phyloP scores from a whole-genome alignment of 176 grass and related monocot species.

The Raddia guianensis region DNA sequence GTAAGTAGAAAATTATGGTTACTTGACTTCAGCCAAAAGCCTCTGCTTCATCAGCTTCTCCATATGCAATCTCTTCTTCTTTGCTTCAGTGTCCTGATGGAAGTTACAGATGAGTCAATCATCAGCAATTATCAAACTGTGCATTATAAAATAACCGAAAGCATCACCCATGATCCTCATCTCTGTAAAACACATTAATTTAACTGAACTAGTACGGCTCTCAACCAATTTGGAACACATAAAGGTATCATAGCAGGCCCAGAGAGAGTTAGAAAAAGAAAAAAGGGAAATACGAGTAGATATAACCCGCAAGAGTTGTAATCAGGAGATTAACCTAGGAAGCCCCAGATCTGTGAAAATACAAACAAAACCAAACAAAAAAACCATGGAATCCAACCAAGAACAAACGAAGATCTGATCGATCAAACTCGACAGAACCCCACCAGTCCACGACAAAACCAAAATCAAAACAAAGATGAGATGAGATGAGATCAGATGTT shows the following conservation, averaged over 20 bases:
- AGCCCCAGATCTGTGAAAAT: conserved; percentile 32
- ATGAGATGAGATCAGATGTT: background rate
- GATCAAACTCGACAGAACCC: background rate
- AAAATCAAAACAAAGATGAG: background rate
- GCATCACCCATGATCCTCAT: background rate
- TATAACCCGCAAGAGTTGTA: background rate
- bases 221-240: background rate
- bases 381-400: background rate
- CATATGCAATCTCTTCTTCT: conserved; percentile 48
- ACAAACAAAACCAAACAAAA: background rate
- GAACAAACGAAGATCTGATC: background rate
- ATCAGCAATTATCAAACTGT: conserved; percentile 22
- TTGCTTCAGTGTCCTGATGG: conserved; percentile 65
- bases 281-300: background rate
- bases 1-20: background rate
- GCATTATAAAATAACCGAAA: background rate
- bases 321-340: background rate
- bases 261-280: too few relatives aligned
- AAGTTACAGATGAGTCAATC: conserved; percentile 9
- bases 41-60: conserved; percentile 47
- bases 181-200: background rate
- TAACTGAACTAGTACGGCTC: background rate
- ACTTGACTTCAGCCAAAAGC: conserved; percentile 76
- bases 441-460: background rate
- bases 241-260: background rate